These are phyloP conservation scores for Pestalotiopsis fici DNA, from an alignment of 2,329 filamentous ascomycete species.

Conservation along the genomic window DNA sequence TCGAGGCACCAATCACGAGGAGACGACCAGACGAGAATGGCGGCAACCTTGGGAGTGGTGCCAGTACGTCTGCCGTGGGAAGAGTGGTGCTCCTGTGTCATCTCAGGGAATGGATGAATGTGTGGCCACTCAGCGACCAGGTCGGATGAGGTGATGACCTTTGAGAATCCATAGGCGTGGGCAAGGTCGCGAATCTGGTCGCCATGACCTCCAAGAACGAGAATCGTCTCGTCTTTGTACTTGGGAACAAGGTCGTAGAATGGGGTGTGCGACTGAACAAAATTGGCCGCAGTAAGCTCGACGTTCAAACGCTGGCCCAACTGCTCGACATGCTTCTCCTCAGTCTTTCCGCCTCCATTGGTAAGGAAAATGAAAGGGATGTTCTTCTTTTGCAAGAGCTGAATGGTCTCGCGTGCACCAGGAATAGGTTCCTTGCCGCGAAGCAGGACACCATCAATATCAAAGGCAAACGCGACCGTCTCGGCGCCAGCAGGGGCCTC, in stretches of 20 bases:
- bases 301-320: slow-evolving; percentile 55
- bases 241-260: slow-evolving; percentile 57
- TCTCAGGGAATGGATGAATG: slow-evolving; percentile 35
- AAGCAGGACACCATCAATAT: slow-evolving; percentile 64
- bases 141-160: slow-evolving; percentile 38
- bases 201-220: slow-evolving; percentile 53
- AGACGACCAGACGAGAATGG: slow-evolving; percentile 34
- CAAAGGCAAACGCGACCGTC: slow-evolving; percentile 31
- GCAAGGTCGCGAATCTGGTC: slow-evolving; percentile 30
- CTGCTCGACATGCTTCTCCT: slow-evolving; percentile 61
- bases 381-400: slow-evolving; percentile 56
- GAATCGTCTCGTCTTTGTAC: slow-evolving; percentile 51
- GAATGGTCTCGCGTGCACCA: slow-evolving; percentile 60
- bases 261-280: slow-evolving; percentile 76
- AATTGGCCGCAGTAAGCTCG: slow-evolving; percentile 42
- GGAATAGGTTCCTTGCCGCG: slow-evolving; percentile 64
- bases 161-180: slow-evolving; percentile 32
- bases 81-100: slow-evolving; percentile 30
- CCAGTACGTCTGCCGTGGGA: slow-evolving; percentile 34
- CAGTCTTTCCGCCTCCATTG: slow-evolving; percentile 71
- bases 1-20: slow-evolving; percentile 37
- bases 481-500: background rate
- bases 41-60: slow-evolving; percentile 32
- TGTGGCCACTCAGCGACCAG: slow-evolving; percentile 20
- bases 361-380: slow-evolving; percentile 76